Evolutionary conservation across 2,329 filamentous ascomycete species (phyloP).

Genomic region (Paecilomyces fulvus): DNA sequence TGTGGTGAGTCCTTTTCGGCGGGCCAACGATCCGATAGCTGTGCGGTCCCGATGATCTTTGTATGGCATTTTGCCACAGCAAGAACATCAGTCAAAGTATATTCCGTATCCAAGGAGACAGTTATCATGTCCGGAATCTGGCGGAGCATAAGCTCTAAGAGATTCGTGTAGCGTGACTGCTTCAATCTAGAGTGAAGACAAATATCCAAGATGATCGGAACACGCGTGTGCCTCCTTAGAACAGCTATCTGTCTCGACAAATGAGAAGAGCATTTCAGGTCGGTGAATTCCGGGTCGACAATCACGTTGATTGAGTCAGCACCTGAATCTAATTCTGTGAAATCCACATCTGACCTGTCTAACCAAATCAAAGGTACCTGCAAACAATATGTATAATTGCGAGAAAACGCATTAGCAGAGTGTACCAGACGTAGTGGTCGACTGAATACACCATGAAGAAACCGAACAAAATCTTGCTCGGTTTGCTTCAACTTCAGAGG

Average conservation of each 20-base stretch:
- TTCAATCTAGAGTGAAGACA: background rate
- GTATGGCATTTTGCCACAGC: constrained; percentile 5
- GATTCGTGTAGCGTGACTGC: background rate
- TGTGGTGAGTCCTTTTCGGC: background rate
- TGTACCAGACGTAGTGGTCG: constrained; percentile 4
- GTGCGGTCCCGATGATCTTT: constrained; percentile 7
- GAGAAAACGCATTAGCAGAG: constrained; percentile 8
- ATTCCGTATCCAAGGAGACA: constrained; percentile 3
- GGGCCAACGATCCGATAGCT: background rate
- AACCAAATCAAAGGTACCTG: constrained; percentile 3
- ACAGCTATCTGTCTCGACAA: constrained; percentile 8
- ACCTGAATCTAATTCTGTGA: background rate
- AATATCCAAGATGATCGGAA: constrained; percentile 12
- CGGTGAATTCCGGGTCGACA: background rate
- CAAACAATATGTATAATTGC: constrained; percentile 12
- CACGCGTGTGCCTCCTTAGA: constrained; percentile 8
- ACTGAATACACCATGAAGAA: constrained; percentile 11
- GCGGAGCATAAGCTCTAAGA: constrained; percentile 6
- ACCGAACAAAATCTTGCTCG: constrained; percentile 11
- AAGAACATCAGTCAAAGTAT: constrained; percentile 1
- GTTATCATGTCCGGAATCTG: constrained; percentile 9
- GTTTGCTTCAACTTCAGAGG: constrained; percentile 12
- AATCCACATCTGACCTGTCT: background rate
- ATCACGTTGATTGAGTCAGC: background rate
- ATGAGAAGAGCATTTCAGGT: constrained; percentile 4